phyloP scores from a whole-genome alignment of 495 filamentous ascomycete species.

The Penicillium paxilli region DNA sequence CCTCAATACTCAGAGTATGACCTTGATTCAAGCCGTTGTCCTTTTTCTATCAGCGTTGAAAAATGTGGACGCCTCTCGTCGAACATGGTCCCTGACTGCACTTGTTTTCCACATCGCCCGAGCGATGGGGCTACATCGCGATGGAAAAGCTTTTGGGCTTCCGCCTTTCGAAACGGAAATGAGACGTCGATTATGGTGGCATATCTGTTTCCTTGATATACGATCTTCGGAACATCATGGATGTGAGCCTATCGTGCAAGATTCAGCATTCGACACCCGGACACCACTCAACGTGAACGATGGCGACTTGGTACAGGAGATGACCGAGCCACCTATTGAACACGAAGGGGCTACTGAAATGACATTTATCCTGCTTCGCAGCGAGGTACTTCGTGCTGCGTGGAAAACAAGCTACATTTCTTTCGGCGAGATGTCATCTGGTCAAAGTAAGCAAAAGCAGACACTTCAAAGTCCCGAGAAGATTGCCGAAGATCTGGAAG shows the following conservation, averaged over 20 bases:
- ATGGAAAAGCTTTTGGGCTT: constrained; percentile 60
- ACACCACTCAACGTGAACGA: constrained; percentile 75
- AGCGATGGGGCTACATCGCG: constrained; percentile 71
- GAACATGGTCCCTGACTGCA: constrained; percentile 57
- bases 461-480: background rate
- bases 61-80: constrained; percentile 54
- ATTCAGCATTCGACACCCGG: constrained; percentile 62
- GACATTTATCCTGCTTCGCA: constrained; percentile 72
- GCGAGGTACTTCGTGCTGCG: constrained; percentile 34
- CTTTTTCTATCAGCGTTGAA: constrained; percentile 59
- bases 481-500: constrained; percentile 55
- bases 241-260: constrained; percentile 63
- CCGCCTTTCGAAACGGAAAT: constrained; percentile 65
- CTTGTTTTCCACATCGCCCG: constrained; percentile 68
- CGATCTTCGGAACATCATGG: constrained; percentile 69
- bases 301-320: constrained; percentile 60
- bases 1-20: constrained; percentile 63
- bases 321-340: constrained; percentile 55
- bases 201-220: constrained; percentile 73
- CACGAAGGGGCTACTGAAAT: constrained; percentile 68
- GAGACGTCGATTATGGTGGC: constrained; percentile 72
- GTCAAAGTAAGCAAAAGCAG: background rate
- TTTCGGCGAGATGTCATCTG: background rate
- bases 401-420: constrained; percentile 30
- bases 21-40: constrained; percentile 68